These are phyloP conservation scores for Sarocladiaceae sp. DNA, from an alignment of 2,329 filamentous ascomycete genomes.

Conservation along the genomic window DNA sequence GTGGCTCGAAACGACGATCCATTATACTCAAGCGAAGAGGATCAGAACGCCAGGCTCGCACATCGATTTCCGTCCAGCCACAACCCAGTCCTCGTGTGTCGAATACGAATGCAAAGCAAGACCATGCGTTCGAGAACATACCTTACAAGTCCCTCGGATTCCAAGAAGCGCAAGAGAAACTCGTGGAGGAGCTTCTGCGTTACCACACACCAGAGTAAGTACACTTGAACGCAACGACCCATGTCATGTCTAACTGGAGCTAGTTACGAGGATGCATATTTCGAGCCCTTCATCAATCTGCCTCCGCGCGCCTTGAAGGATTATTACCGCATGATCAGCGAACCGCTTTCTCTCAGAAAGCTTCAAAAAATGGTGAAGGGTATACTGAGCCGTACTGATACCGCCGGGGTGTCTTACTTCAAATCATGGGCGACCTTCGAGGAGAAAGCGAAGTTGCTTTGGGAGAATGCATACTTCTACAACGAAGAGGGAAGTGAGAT, in stretches of 20 bases:
- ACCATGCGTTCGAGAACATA: slow-evolving; percentile 50
- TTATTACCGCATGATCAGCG: slow-evolving; percentile 80
- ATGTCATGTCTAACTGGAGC: slow-evolving; percentile 19
- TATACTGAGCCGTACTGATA: slow-evolving; percentile 62
- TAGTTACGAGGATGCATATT: slow-evolving; percentile 66
- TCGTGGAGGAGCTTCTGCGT: slow-evolving; percentile 71
- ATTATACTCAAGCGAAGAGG: slow-evolving; percentile 35
- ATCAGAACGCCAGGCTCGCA: slow-evolving; percentile 27
- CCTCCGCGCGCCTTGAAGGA: slow-evolving; percentile 73
- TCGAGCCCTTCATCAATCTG: slow-evolving; percentile 72
- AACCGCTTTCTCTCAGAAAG: slow-evolving; percentile 74
- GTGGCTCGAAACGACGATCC: slow-evolving; percentile 28
- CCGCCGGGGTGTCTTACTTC: slow-evolving; percentile 61
- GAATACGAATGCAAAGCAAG: slow-evolving; percentile 37
- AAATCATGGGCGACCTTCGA: slow-evolving; percentile 81
- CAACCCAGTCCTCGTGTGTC: slow-evolving; percentile 29
- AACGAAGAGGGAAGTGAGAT: slow-evolving; percentile 92
- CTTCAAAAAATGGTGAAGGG: slow-evolving; percentile 76
- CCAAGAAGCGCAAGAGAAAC: slow-evolving; percentile 82
- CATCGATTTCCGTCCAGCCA: slow-evolving; percentile 23
- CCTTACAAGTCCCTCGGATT: slow-evolving; percentile 71
- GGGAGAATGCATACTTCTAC: slow-evolving; percentile 84
- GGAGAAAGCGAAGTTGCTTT: slow-evolving; percentile 74
- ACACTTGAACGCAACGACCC: background rate
- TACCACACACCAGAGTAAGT: slow-evolving; percentile 62